Conservation (phyloP, 768 basidiomycete species). For the Sporobolomyces phaffii region DNA sequence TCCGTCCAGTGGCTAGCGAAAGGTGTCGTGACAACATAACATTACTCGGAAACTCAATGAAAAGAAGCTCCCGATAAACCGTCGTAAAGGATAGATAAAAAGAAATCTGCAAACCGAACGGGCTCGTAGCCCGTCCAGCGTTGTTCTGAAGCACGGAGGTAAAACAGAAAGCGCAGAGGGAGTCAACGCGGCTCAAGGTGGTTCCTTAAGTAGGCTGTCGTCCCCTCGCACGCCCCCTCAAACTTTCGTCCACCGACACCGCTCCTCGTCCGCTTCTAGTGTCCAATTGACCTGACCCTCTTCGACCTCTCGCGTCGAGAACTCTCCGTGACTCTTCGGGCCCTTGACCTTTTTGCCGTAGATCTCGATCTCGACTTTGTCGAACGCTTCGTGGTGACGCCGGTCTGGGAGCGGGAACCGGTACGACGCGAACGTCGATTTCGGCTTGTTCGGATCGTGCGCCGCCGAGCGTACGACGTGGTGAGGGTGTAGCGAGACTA, state of each 20-base stretch:
- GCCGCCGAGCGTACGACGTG: neutral
- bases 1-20: too few relatives aligned
- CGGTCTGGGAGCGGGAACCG: neutral
- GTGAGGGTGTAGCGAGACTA: neutral
- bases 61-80: neutral
- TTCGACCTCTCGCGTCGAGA: neutral
- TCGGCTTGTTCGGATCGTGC: neutral
- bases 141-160: too few relatives aligned
- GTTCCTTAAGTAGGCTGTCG: neutral
- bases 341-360: neutral
- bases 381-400: neutral
- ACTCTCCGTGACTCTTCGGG: neutral
- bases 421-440: neutral
- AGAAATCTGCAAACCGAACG: too few relatives aligned
- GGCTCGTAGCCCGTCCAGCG: too few relatives aligned
- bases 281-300: neutral
- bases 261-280: neutral
- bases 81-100: neutral
- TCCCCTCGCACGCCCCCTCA: neutral
- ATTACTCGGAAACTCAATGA: neutral
- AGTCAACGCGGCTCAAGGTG: neutral
- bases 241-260: neutral
- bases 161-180: neutral
- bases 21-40: too few relatives aligned
- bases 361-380: neutral